Evolutionary conservation across 1,284 basidiomycete genomes (phyloP).

Genomic region (Trametes versicolor): DNA sequence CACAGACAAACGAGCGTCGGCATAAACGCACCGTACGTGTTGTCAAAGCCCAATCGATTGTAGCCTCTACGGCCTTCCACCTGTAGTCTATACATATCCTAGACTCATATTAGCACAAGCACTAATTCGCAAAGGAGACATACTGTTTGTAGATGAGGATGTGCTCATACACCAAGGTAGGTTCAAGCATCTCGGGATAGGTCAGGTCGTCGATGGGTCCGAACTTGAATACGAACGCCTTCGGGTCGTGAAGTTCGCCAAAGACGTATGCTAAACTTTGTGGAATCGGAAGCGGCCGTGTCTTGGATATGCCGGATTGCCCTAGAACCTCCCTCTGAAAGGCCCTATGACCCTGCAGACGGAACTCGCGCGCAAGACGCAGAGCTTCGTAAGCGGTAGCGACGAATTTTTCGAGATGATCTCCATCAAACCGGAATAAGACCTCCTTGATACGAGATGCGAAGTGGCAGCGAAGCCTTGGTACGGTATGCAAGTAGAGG

Average conservation of each 20-base stretch:
- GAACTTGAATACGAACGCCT: neutral
- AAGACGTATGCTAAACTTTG: neutral
- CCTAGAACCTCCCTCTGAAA: neutral
- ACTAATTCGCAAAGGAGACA: neutral
- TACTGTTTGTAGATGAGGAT: conserved; percentile 3
- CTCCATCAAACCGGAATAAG: neutral
- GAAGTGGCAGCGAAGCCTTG: neutral
- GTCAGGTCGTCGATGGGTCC: neutral
- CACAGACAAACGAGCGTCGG: no score
- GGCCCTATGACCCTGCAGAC: neutral
- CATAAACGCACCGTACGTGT: neutral
- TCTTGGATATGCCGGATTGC: neutral
- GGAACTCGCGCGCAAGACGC: neutral
- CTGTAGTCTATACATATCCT: conserved; percentile 6
- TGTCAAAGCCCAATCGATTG: neutral
- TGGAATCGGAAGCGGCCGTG: neutral
- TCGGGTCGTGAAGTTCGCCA: neutral
- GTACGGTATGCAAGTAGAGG: neutral
- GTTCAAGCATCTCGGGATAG: neutral
- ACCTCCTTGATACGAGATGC: neutral
- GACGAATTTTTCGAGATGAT: neutral
- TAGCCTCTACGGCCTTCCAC: neutral
- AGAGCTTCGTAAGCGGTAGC: neutral
- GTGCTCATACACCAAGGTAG: neutral
- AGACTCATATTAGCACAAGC: neutral